Conservation (phyloP, 345 rosid genomes). For the Dipteronia dyeriana region DNA sequence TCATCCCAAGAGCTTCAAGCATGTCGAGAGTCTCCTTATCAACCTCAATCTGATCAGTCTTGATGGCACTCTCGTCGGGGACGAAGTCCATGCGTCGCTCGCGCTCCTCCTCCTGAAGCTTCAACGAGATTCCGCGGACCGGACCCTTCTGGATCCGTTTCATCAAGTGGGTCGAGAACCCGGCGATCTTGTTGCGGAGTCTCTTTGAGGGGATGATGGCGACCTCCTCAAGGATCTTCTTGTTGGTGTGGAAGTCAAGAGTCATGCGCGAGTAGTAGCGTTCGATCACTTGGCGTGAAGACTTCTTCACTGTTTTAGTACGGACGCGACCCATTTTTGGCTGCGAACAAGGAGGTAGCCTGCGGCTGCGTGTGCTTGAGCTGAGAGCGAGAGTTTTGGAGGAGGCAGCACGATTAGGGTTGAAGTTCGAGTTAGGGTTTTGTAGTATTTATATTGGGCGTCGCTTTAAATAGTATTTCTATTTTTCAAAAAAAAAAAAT, state of each 20-base stretch:
- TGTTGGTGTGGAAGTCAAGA: slow-evolving; percentile 68
- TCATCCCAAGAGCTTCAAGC: slow-evolving; percentile 69
- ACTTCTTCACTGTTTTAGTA: slow-evolving; percentile 74
- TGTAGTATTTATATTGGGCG: background rate
- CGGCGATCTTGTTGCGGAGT: slow-evolving; percentile 77
- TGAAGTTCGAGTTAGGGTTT: background rate
- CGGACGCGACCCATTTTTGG: slow-evolving; percentile 64
- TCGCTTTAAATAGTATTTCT: background rate
- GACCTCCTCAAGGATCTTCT: slow-evolving; percentile 65
- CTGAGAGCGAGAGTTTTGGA: background rate
- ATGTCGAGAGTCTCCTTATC: slow-evolving; percentile 72
- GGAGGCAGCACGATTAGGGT: background rate
- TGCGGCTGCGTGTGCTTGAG: background rate
- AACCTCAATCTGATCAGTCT: slow-evolving; percentile 53
- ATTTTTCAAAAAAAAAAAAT: no score
- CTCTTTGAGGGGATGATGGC: slow-evolving; percentile 72
- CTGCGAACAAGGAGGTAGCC: background rate
- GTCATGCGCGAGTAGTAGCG: slow-evolving; percentile 72
- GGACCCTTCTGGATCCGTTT: slow-evolving; percentile 74
- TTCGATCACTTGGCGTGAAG: slow-evolving; percentile 70
- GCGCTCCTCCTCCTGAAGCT: slow-evolving; percentile 77
- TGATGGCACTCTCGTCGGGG: slow-evolving; percentile 70
- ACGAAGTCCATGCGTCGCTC: slow-evolving; percentile 82
- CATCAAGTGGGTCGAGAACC: slow-evolving; percentile 72
- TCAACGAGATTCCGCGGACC: slow-evolving; percentile 69